Base-by-base conservation (phyloP, 306 rosid species). In the Fragaria vesca region DNA sequence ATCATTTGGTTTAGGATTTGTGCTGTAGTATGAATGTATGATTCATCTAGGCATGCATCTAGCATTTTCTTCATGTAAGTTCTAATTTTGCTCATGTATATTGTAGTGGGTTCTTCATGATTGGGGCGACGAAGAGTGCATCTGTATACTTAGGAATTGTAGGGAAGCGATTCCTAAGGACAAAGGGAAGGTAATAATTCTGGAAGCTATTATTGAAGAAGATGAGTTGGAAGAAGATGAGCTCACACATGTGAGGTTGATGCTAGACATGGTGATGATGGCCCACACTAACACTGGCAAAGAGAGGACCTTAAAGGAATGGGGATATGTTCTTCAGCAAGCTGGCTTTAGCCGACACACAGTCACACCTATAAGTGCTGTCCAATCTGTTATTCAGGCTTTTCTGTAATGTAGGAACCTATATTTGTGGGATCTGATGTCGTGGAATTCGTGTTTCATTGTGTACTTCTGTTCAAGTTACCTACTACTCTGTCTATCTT, bases 51-150 rank as follows among this genome's bases (percentile, higher is more conserved):
- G 28, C 24, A 16, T 8, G 26, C 58, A 16, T 2, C 8, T 36
- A 20, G n/a, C 60, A 57, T 8, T 28, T 28, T 57, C 0, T n/a
- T 57, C 4, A 9, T 5, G 11, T 8, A 57, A 21, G 0, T 32
- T 38, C 2, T 38, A 24, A 66, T 38, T 6, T 15, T 16, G 1
- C 55, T 63, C 6, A 8, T 63, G 45, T 26, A 1, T 5, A 20
- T 20, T 52, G 72, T 34, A 88, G 92, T 79, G 70, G 85, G 89
- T 89, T 70, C 82, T 91, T 79, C 92, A 88, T 69, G 92, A 88
- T 1, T 86, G 94, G 94, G 82, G 78, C 0, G 94, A 89, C 8
- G 75, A 86, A 9, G 90, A 91, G 57, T 89, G 97, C 81, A 88
- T 88, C 18, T 4, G 66, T n/a, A 88, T 86, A 51, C 84, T 91